A percentile compares a stretch with the other conserved stretches of the same genome.
Conservation (phyloP, 345 rosid species). For the Dimocarpus longan region DNA sequence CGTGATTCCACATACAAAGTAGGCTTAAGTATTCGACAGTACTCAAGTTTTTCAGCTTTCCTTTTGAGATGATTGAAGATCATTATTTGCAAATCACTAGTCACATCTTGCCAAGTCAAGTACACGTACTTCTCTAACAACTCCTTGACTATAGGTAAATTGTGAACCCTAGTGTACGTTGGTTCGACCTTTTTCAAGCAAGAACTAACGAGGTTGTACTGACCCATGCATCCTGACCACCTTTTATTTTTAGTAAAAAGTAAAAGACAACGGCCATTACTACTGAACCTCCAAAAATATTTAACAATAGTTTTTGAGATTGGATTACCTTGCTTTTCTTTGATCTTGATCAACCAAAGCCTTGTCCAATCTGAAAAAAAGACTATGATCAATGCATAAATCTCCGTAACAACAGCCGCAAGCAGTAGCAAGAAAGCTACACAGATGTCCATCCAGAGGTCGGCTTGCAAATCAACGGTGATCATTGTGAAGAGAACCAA, state of each 20-base stretch:
- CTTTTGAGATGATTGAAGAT: slow-evolving; percentile 4
- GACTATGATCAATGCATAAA: background rate
- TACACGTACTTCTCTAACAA: slow-evolving; percentile 5
- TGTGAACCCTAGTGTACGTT: background rate
- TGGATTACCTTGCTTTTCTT: background rate
- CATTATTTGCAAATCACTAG: background rate
- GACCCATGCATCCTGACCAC: slow-evolving; percentile 24
- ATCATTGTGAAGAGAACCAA: slow-evolving; percentile 17
- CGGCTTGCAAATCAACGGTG: background rate
- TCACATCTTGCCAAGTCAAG: background rate
- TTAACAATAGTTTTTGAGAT: background rate
- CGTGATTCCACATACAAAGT: background rate
- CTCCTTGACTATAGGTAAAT: background rate
- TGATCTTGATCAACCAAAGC: background rate
- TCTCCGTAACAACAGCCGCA: slow-evolving; percentile 26
- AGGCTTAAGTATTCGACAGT: no score
- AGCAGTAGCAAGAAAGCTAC: slow-evolving; percentile 25
- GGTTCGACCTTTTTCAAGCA: background rate
- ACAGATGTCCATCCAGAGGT: slow-evolving; percentile 6
- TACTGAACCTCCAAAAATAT: background rate
- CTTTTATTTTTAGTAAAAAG: background rate
- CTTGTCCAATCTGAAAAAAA: slow-evolving; percentile 22
- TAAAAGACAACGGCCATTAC: background rate
- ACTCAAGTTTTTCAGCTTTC: background rate
- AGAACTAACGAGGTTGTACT: slow-evolving; percentile 20